Evolutionary conservation across 1,284 basidiomycete species (phyloP), one percentile per base, ranked within the genome.

Genomic region (Athelia psychrophila): DNA sequence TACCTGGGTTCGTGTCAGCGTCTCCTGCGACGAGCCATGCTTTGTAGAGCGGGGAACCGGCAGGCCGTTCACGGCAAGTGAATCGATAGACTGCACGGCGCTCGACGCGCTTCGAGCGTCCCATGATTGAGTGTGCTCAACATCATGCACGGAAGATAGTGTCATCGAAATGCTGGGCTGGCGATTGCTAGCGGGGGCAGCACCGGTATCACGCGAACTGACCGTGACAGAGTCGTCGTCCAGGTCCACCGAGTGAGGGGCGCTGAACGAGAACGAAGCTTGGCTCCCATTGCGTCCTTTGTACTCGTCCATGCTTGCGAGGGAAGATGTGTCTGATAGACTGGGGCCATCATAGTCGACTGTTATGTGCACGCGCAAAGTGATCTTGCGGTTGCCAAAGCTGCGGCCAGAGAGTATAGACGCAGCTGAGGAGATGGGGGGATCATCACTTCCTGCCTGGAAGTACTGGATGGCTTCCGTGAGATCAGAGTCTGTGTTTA

Each of bases 301-400:
- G 69, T 84, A 88, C 55, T 91, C 90, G 22, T 91, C 89, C 58
- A 86, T 61, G 60, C 88, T 91, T 40, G 80, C 80, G 13, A 94
- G 73, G 12, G 91, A 93, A 6, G 83, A 85, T 1, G 91, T 91
- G 60, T 95, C 93, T 15, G 90, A 93, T 52, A 95, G 75, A 65
- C 87, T 91, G n/a, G 89, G 92, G 0, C 92, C 91, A 63, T 95
- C 93, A 60, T 93, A 94, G 57, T 94, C 92, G 53, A 94, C 84
- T 3, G 78, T 75, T 27, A 96, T 85, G 44, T 85, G 78, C 42
- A 95, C 81, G 16, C 81, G 77, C 20, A 95, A 71, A 1, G 84
- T 88, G 53, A 95, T 88, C 65, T 84, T 91, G 40, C 79, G 74
- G 36, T 75, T 73, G 6, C 80, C 76, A 58, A 86, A 82, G 65